phyloP scores from a whole-genome alignment of 2,329 filamentous ascomycete species.

The Leptographium radiaticola region DNA sequence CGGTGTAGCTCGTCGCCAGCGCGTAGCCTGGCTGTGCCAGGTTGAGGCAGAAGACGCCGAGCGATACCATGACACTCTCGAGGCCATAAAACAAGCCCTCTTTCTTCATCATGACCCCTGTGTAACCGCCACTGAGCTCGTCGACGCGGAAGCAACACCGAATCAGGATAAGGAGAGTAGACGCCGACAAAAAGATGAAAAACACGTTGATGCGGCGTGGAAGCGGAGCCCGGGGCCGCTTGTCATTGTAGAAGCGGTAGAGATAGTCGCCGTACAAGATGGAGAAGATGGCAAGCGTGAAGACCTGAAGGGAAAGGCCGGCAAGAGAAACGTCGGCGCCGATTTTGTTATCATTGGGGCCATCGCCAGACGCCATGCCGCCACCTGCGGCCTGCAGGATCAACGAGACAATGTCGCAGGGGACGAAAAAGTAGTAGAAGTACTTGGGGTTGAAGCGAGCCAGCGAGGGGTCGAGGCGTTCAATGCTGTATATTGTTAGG shows the following conservation, averaged over 20 bases:
- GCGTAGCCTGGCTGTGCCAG: slow-evolving; percentile 12
- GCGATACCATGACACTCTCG: slow-evolving; percentile 28
- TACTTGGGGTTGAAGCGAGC: slow-evolving; percentile 27
- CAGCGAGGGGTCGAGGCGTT: slow-evolving; percentile 23
- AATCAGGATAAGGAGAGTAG: slow-evolving; percentile 46
- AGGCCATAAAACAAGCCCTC: slow-evolving; percentile 39
- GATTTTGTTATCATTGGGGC: slow-evolving; percentile 27
- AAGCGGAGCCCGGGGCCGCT: not conserved
- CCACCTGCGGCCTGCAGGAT: slow-evolving; percentile 42
- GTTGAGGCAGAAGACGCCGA: slow-evolving; percentile 10
- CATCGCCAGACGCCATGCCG: slow-evolving; percentile 31
- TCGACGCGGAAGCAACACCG: slow-evolving; percentile 45
- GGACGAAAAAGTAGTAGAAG: slow-evolving; percentile 34
- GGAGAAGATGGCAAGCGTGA: slow-evolving; percentile 39
- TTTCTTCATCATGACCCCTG: slow-evolving; percentile 37
- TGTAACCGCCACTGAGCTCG: slow-evolving; percentile 50
- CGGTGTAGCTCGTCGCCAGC: not conserved
- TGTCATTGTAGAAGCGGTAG: slow-evolving; percentile 20
- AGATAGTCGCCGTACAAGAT: slow-evolving; percentile 35
- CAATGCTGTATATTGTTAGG: slow-evolving; percentile 14
- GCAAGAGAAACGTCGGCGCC: slow-evolving; percentile 36
- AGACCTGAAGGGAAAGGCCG: slow-evolving; percentile 46
- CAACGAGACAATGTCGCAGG: slow-evolving; percentile 40
- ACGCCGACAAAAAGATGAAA: slow-evolving; percentile 28
- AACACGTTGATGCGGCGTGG: slow-evolving; percentile 28